These are phyloP conservation scores for Globisporangium megalacanthum DNA, from an alignment of 352 stramenopile genomes.

Conservation along the genomic window DNA sequence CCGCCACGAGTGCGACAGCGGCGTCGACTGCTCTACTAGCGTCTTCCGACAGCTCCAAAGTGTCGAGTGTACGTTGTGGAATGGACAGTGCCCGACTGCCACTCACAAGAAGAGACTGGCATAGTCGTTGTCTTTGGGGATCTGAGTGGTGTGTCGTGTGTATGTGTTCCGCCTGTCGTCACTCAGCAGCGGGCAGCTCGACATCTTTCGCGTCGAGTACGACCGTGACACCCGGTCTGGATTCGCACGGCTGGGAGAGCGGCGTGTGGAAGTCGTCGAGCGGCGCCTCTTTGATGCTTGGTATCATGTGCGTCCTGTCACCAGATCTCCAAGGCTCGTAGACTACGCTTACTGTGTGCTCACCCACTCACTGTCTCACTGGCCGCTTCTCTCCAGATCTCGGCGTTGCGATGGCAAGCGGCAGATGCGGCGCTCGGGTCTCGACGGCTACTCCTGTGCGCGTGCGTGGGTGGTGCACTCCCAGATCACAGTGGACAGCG, in stretches of 20 bases:
- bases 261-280: background rate
- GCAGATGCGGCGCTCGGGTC: background rate
- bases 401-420: constrained; percentile 12
- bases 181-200: constrained; percentile 6
- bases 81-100: no score
- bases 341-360: background rate
- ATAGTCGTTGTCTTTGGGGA: no score
- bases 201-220: constrained; percentile 7
- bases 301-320: constrained; percentile 1
- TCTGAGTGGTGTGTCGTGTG: no score
- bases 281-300: background rate
- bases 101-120: no score
- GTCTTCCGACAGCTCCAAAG: constrained; percentile 1
- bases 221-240: constrained; percentile 1
- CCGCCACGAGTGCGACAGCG: constrained; percentile 7
- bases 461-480: background rate
- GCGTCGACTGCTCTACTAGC: constrained; percentile 3
- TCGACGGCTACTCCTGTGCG: background rate
- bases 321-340: background rate
- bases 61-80: constrained; percentile 16
- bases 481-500: background rate
- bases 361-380: no score
- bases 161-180: background rate
- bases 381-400: constrained; percentile 5
- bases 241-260: constrained; percentile 3